These are phyloP conservation scores for Saccharomycopsis sp. DNA, from an alignment of 805 yeast genomes.

Conservation along the genomic window DNA sequence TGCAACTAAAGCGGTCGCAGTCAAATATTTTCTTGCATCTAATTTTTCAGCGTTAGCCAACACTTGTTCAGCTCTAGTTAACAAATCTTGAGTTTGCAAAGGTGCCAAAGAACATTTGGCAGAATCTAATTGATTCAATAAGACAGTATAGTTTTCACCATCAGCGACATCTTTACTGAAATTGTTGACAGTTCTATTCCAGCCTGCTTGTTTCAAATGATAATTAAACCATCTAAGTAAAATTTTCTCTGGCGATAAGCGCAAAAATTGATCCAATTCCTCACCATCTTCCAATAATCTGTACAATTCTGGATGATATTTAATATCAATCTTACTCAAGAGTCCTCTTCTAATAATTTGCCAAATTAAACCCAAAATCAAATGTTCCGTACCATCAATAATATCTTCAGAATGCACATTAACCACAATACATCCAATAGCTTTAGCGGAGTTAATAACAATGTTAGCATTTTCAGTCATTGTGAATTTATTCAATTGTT, in stretches of 20 bases:
- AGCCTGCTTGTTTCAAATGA: constrained; percentile 88
- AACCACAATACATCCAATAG: constrained; percentile 96
- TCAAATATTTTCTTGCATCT: constrained; percentile 88
- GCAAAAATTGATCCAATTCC: constrained; percentile 90
- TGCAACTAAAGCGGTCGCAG: constrained; percentile 86
- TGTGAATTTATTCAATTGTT: constrained; percentile 83
- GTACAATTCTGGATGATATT: constrained; percentile 92
- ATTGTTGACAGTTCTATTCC: constrained; percentile 79
- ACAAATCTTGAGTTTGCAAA: constrained; percentile 65
- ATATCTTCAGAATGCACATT: constrained; percentile 96
- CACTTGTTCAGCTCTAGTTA: constrained; percentile 81
- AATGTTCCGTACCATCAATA: constrained; percentile 88
- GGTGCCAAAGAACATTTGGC: constrained; percentile 77
- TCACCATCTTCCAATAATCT: constrained; percentile 93
- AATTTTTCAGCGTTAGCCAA: constrained; percentile 82
- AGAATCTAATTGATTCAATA: constrained; percentile 84
- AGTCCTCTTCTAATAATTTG: constrained; percentile 96
- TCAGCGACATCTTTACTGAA: constrained; percentile 85
- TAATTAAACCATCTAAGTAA: constrained; percentile 95
- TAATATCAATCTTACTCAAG: constrained; percentile 90
- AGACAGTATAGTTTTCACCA: constrained; percentile 90
- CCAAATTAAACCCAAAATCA: constrained; percentile 90
- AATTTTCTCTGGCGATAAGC: constrained; percentile 97
- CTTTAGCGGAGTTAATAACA: constrained; percentile 96
- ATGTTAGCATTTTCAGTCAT: constrained; percentile 97